Percentiles rank a stretch among this genome's conserved stretches.
These are phyloP conservation scores for Fusarium phyllophilum DNA, from an alignment of 2,329 filamentous ascomycete species.

Conservation along the genomic window DNA sequence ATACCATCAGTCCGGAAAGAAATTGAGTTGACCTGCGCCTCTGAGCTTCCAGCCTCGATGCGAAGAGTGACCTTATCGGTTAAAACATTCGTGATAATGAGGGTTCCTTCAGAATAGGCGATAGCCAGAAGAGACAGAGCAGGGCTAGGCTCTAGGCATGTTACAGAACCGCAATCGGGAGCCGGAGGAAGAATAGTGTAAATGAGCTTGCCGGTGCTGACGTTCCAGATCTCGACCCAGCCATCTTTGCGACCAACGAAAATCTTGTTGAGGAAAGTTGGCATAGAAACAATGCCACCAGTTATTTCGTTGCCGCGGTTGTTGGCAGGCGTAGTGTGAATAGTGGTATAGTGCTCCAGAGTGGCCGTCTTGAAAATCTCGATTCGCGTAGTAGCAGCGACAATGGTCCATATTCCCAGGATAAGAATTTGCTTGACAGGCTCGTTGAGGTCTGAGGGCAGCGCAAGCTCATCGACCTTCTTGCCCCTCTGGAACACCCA, in stretches of 20 bases:
- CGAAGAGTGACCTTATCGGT: conserved; percentile 78
- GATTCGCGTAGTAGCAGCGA: conserved; percentile 77
- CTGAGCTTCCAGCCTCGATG: conserved; percentile 72
- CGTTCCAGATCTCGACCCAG: conserved; percentile 95
- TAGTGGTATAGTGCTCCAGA: conserved; percentile 89
- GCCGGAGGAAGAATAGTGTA: conserved; percentile 87
- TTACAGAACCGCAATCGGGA: conserved; percentile 80
- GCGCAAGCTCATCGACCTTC: conserved; percentile 78
- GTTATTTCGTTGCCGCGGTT: conserved; percentile 75
- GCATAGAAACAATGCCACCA: conserved; percentile 85
- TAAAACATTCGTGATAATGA: conserved; percentile 84
- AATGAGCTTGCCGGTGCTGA: conserved; percentile 89
- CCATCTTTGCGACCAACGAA: conserved; percentile 90
- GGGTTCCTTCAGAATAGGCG: conserved; percentile 81
- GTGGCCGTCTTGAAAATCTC: conserved; percentile 89
- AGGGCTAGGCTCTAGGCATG: conserved; percentile 84
- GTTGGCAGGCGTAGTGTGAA: conserved; percentile 68
- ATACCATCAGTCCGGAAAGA: conserved; percentile 90
- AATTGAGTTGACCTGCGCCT: conserved; percentile 79
- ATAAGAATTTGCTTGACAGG: conserved; percentile 81
- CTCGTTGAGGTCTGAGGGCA: conserved; percentile 72
- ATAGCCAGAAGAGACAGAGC: conserved; percentile 88
- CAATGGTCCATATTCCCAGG: conserved; percentile 92
- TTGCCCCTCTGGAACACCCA: conserved; percentile 95
- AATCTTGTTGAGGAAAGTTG: conserved; percentile 95